Evolutionary conservation across 352 stramenopile species (phyloP).

Genomic region (Phytopythium ostracodes): DNA sequence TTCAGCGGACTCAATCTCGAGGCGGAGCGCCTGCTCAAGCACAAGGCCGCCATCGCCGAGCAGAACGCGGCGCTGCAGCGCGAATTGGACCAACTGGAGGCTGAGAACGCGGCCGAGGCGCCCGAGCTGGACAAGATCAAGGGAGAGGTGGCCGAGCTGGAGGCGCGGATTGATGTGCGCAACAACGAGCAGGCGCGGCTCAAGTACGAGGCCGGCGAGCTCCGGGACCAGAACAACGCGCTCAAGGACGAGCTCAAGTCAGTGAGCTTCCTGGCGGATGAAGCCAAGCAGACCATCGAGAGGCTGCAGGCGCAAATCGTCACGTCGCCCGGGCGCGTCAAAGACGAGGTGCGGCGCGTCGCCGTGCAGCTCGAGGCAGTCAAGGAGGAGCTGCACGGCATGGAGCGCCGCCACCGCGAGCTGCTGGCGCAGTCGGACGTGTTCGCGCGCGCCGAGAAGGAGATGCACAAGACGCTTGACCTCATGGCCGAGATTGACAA

Average conservation of each 20-base stretch:
- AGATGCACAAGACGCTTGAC: slow-evolving; percentile 55
- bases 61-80: slow-evolving; percentile 56
- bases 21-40: slow-evolving; percentile 51
- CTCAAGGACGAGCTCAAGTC: slow-evolving; percentile 78
- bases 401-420: slow-evolving; percentile 58
- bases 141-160: slow-evolving; percentile 76
- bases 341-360: slow-evolving; percentile 59
- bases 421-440: slow-evolving; percentile 60
- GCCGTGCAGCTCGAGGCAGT: slow-evolving; percentile 59
- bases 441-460: slow-evolving; percentile 65
- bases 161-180: slow-evolving; percentile 86
- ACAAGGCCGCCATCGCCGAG: slow-evolving; percentile 48
- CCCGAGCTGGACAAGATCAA: slow-evolving; percentile 63
- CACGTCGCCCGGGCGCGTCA: slow-evolving; percentile 86
- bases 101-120: slow-evolving; percentile 48
- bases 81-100: slow-evolving; percentile 55
- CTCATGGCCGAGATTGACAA: slow-evolving; percentile 60
- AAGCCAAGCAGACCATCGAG: slow-evolving; percentile 76
- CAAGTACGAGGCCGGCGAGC: slow-evolving; percentile 70
- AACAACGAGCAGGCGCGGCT: slow-evolving; percentile 90
- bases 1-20: slow-evolving; percentile 83
- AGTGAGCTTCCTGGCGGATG: slow-evolving; percentile 77
- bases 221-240: slow-evolving; percentile 77
- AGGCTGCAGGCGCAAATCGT: slow-evolving; percentile 84
- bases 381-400: slow-evolving; percentile 58